phyloP scores from a whole-genome alignment of 78 protist genomes.

The Guillardia theta region DNA sequence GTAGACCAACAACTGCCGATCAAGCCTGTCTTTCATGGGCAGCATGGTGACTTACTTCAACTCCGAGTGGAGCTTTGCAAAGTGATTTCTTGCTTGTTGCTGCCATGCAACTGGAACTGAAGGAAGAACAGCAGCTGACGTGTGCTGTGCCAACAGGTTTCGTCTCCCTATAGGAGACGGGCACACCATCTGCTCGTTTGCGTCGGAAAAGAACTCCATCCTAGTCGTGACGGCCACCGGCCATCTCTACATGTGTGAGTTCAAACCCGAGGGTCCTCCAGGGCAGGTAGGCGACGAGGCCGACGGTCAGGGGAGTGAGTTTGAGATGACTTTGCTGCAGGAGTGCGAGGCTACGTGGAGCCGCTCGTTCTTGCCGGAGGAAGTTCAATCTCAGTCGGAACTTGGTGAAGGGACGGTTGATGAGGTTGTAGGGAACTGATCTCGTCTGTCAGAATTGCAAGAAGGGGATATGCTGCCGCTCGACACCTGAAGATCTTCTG shows the following conservation, averaged over 20 bases:
- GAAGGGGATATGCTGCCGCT: too few relatives aligned
- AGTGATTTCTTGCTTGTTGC: constrained; percentile 25
- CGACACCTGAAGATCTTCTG: too few relatives aligned
- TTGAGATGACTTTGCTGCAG: too few relatives aligned
- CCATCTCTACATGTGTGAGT: neutral
- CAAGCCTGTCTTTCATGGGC: neutral
- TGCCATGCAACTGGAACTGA: neutral
- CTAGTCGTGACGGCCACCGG: neutral
- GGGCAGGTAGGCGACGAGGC: constrained; percentile 18
- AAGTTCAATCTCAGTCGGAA: too few relatives aligned
- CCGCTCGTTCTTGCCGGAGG: too few relatives aligned
- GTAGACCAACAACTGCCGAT: neutral
- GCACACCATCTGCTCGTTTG: constrained; percentile 5
- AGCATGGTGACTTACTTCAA: constrained; percentile 68
- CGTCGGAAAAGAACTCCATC: neutral
- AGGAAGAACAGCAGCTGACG: neutral
- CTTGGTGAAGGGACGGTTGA: too few relatives aligned
- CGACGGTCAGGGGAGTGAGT: too few relatives aligned
- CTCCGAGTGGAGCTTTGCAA: constrained; percentile 93
- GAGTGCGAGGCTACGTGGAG: too few relatives aligned
- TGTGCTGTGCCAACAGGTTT: neutral
- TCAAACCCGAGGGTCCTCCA: constrained; percentile 7
- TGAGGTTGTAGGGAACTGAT: too few relatives aligned
- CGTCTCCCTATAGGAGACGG: neutral
- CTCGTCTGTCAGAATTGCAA: too few relatives aligned